Conservation (phyloP, 2,329 filamentous ascomycete species). For the Alternaria conjuncta region DNA sequence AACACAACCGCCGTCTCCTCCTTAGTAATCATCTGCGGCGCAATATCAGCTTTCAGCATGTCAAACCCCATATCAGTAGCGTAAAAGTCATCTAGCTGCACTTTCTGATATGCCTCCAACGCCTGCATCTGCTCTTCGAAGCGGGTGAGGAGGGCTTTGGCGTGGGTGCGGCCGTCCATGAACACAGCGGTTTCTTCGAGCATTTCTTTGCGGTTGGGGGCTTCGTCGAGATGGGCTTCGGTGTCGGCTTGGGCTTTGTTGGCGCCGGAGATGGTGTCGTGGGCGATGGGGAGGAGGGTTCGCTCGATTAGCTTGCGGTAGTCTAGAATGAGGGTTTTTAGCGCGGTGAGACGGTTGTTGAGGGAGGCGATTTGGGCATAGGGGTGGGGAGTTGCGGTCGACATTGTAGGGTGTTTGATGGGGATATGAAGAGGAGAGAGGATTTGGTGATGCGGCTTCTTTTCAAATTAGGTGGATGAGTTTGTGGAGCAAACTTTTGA, state of each 20-base stretch:
- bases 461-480: neutral
- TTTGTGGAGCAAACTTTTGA: neutral
- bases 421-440: neutral
- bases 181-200: neutral
- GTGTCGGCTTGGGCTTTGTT: neutral
- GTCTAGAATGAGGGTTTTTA: neutral
- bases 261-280: neutral
- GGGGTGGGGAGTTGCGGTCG: neutral
- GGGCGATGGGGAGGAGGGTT: neutral
- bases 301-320: neutral
- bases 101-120: neutral
- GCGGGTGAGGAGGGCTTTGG: neutral
- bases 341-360: neutral
- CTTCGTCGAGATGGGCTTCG: neutral
- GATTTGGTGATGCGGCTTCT: neutral
- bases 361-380: neutral
- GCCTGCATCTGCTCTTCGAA: neutral
- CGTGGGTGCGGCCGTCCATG: neutral
- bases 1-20: neutral
- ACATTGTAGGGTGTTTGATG: neutral
- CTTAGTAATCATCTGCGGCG: too few relatives aligned
- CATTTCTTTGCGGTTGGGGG: neutral
- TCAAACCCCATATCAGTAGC: neutral
- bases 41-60: neutral
- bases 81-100: neutral